Evolutionary conservation across 2,329 filamentous ascomycete species (phyloP).

Genomic region (Helicocarpus griseus): DNA sequence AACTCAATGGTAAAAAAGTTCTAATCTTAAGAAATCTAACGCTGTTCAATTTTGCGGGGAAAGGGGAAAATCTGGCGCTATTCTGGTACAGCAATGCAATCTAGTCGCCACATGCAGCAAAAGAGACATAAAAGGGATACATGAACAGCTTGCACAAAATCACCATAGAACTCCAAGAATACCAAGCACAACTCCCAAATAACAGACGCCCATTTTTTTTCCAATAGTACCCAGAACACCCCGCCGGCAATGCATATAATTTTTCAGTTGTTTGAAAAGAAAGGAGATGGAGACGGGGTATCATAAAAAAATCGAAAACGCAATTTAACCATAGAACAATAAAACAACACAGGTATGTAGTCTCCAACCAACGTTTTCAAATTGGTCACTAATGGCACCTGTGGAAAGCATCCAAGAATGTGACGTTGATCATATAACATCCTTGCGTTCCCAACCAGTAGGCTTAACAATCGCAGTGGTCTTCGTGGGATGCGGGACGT

Average conservation of each 20-base stretch:
- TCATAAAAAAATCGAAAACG: background rate
- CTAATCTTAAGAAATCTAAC: too few relatives aligned
- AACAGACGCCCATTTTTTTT: background rate
- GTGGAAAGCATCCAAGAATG: too few relatives aligned
- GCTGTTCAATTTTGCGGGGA: too few relatives aligned
- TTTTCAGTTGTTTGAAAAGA: background rate
- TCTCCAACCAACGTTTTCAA: too few relatives aligned
- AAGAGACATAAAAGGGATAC: background rate
- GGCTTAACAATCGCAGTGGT: constrained; percentile 55
- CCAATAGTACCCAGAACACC: background rate
- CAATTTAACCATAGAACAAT: too few relatives aligned
- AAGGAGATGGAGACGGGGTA: background rate
- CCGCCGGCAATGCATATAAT: background rate
- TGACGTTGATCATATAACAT: constrained; percentile 60
- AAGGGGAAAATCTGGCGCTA: too few relatives aligned
- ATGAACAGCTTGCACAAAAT: background rate
- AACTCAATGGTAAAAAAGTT: too few relatives aligned
- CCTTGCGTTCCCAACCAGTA: constrained; percentile 71
- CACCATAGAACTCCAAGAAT: background rate
- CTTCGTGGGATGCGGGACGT: constrained; percentile 59
- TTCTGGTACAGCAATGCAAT: too few relatives aligned
- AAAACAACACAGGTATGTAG: too few relatives aligned
- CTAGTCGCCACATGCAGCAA: too few relatives aligned
- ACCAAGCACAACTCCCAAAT: background rate
- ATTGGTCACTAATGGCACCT: too few relatives aligned